These are phyloP conservation scores for Periglandula ipomoeae DNA, from an alignment of 2,329 filamentous ascomycete genomes.

Conservation along the genomic window DNA sequence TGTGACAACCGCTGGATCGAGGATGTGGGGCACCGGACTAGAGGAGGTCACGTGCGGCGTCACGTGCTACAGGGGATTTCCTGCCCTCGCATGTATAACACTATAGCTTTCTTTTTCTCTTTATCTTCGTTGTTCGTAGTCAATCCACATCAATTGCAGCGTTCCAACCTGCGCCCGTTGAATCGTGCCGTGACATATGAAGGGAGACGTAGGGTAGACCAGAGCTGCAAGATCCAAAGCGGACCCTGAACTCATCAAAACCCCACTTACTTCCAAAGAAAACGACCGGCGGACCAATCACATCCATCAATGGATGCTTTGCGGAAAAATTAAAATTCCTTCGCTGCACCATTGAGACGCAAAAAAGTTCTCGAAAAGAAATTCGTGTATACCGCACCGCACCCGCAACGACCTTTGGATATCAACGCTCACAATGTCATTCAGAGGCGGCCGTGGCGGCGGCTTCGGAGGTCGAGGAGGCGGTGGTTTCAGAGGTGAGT, in stretches of 20 bases:
- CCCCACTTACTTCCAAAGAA: neutral
- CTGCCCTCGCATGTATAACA: no score
- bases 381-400: neutral
- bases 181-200: no score
- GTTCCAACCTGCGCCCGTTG: no score
- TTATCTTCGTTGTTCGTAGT: no score
- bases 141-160: no score
- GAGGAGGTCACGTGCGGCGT: no score
- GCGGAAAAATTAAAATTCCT: conserved; percentile 9
- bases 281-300: conserved; percentile 1
- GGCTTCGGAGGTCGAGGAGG: conserved; percentile 13
- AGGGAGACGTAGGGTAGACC: no score
- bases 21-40: no score
- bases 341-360: conserved; percentile 1
- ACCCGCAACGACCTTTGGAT: neutral
- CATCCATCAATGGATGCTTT: neutral
- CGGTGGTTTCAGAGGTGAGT: conserved; percentile 13
- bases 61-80: no score
- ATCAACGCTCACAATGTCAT: conserved; percentile 11
- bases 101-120: no score
- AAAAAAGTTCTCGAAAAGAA: conserved; percentile 10
- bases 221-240: neutral
- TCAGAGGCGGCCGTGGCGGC: conserved; percentile 13
- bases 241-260: neutral
- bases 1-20: no score